Conservation (phyloP, 345 rosid genomes). For the Hypericum perforatum region DNA sequence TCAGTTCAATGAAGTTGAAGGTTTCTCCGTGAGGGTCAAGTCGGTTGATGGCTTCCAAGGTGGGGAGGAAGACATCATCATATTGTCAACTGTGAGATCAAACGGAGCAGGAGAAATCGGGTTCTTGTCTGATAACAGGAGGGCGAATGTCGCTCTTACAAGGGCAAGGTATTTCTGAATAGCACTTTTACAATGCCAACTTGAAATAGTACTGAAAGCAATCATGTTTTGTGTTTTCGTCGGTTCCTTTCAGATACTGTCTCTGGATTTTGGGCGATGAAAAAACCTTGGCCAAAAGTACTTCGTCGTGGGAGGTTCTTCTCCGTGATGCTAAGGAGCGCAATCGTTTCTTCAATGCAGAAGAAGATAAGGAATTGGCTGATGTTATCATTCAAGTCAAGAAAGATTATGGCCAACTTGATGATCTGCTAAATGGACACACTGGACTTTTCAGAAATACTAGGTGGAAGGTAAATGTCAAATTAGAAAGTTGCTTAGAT, state of each 20-base stretch:
- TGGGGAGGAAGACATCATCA: conserved; percentile 18
- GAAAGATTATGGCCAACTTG: conserved; percentile 32
- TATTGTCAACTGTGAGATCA: conserved; percentile 19
- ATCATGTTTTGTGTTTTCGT: neutral
- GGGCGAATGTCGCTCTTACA: conserved; percentile 16
- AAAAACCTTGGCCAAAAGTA: conserved; percentile 23
- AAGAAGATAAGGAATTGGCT: conserved; percentile 29
- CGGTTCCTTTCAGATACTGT: conserved; percentile 25
- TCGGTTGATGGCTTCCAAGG: conserved; percentile 21
- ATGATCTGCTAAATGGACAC: conserved; percentile 26
- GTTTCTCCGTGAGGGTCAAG: conserved; percentile 13
- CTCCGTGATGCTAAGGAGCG: conserved; percentile 33
- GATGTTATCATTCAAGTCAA: conserved; percentile 24
- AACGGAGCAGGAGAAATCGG: conserved; percentile 12
- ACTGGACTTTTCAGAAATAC: conserved; percentile 27
- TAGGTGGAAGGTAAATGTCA: conserved; percentile 36
- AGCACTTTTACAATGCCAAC: neutral
- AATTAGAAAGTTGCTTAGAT: conserved; percentile 29
- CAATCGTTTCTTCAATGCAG: conserved; percentile 32
- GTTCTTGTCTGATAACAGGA: conserved; percentile 11
- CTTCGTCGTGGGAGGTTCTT: conserved; percentile 29
- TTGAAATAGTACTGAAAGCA: neutral
- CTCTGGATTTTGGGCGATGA: conserved; percentile 48
- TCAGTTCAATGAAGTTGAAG: conserved; percentile 1
- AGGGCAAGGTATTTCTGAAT: conserved; percentile 15